Evolutionary conservation across 176 grass and related monocot genomes (phyloP).

Genomic region (Cenchrus americanus): DNA sequence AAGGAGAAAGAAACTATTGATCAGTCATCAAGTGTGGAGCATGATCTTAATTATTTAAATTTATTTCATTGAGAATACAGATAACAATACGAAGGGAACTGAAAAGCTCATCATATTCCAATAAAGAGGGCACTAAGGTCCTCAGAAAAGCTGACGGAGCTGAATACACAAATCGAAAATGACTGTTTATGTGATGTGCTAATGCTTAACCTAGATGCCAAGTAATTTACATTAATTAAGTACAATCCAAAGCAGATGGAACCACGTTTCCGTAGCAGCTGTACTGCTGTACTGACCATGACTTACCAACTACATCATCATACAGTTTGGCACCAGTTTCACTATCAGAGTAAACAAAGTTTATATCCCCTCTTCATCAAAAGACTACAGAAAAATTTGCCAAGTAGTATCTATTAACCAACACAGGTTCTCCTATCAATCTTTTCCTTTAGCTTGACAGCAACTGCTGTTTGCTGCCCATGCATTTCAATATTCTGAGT

Average conservation of each 20-base stretch:
- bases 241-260: background rate
- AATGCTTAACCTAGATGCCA: background rate
- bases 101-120: slow-evolving; percentile 3
- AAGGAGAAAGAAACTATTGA: background rate
- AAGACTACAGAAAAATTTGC: slow-evolving; percentile 1
- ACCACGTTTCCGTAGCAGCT: slow-evolving; percentile 14
- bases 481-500: slow-evolving; percentile 13
- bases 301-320: slow-evolving; percentile 3
- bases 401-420: slow-evolving; percentile 7
- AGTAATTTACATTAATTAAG: background rate
- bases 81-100: slow-evolving; percentile 13
- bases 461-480: background rate
- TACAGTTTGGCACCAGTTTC: background rate
- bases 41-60: background rate
- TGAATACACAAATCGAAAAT: background rate
- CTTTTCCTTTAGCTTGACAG: background rate
- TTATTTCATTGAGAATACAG: background rate
- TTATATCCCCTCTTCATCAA: background rate
- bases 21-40: background rate
- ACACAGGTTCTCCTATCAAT: background rate
- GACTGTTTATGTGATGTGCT: background rate
- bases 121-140: background rate
- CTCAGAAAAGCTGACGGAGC: background rate
- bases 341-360: background rate
- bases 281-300: background rate